phyloP scores from a whole-genome alignment of 192 early-diverging fungal species.

The Coemansia sp. region DNA sequence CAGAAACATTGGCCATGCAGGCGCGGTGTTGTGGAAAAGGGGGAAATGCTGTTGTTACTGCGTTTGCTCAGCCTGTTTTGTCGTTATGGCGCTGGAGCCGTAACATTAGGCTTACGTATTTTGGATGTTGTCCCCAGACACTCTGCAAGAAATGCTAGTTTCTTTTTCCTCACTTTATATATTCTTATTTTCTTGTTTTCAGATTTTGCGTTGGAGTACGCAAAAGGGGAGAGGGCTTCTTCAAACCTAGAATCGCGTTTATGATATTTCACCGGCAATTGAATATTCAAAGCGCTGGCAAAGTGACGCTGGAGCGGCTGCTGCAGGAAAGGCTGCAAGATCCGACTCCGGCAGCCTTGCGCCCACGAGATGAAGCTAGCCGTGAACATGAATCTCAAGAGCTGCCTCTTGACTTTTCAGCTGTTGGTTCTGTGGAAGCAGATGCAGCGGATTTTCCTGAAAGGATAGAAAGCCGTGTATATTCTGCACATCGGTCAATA shows the following conservation, averaged over 20 bases:
- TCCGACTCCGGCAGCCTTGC: conserved; percentile 27
- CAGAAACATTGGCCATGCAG: conserved; percentile 13
- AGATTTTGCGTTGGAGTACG: background rate
- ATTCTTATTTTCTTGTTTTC: background rate
- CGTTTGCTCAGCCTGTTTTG: conserved; percentile 4
- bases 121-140: background rate
- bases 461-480: conserved; percentile 24
- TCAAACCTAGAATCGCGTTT: background rate
- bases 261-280: conserved; percentile 9
- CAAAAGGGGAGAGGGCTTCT: conserved; percentile 4
- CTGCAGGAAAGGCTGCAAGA: conserved; percentile 22
- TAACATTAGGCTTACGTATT: conserved; percentile 5
- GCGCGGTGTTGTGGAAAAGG: conserved; percentile 1
- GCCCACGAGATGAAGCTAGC: background rate
- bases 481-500: background rate
- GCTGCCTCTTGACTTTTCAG: background rate
- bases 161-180: conserved; percentile 8
- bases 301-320: conserved; percentile 24
- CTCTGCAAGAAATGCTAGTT: background rate
- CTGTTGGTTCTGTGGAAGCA: background rate
- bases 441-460: conserved; percentile 6
- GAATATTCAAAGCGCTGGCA: conserved; percentile 17
- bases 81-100: conserved; percentile 9
- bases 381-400: background rate
- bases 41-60: conserved; percentile 8